These are phyloP conservation scores for Rhododendron ferrugineum DNA, from an alignment of 148 eudicot species.

Conservation along the genomic window DNA sequence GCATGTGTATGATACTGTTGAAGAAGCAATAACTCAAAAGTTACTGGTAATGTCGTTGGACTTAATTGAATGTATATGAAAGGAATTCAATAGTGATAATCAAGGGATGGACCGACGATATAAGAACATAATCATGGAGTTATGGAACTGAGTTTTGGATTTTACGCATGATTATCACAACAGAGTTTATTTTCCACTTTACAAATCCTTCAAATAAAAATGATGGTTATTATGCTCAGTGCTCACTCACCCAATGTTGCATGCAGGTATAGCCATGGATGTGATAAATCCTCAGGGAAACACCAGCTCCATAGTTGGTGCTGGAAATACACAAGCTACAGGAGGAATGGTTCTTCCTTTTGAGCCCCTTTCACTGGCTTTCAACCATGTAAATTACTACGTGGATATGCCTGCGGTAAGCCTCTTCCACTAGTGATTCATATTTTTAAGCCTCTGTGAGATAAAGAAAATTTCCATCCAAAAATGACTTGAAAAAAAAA, in stretches of 20 bases:
- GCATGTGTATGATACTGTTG: neutral
- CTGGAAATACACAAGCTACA: slow-evolving; percentile 9
- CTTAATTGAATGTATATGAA: neutral
- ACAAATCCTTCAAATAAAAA: neutral
- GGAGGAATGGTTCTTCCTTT: slow-evolving; percentile 38
- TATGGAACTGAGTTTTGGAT: neutral
- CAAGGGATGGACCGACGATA: neutral
- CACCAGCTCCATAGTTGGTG: neutral
- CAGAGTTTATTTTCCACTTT: neutral
- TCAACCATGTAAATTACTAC: slow-evolving; percentile 33
- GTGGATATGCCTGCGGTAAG: slow-evolving; percentile 19
- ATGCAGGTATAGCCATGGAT: neutral
- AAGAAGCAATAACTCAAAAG: neutral
- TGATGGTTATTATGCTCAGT: neutral
- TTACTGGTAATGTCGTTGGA: neutral
- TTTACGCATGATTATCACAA: neutral
- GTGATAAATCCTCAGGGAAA: neutral
- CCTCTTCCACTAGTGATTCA: neutral
- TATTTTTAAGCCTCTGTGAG: neutral
- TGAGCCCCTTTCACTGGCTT: slow-evolving; percentile 33
- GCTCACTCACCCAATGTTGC: neutral
- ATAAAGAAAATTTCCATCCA: neutral
- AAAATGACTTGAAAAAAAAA: neutral
- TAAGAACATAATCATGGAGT: neutral
- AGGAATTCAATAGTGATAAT: neutral